Evolutionary conservation across 2,329 filamentous ascomycete species (phyloP), one percentile per base, ranked within the genome.

Genomic region (Acrocalymma vagum): DNA sequence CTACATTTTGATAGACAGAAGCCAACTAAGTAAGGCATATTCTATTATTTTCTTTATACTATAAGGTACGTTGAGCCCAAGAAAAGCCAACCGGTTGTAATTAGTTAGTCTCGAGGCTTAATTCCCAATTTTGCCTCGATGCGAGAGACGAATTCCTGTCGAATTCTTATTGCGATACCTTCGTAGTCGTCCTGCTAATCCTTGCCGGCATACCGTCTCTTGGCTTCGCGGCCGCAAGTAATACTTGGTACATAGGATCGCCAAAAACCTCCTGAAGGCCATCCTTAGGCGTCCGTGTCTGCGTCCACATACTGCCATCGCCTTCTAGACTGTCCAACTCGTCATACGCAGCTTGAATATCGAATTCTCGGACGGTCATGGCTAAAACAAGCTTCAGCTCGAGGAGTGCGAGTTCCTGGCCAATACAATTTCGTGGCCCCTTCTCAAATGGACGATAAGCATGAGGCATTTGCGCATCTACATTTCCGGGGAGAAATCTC

Each of bases 381-480:
- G 45, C 59, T 11, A 67, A 42, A 38, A 42, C 44, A 5, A 53
- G 40, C 24, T 53, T 55, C 14, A 58, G 38, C 30, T 59, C 55
- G 8, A 51, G 35, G 22, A 49, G 30, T 9, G 44, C 42, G 6
- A 62, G 33, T 9, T 49, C 51, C n/a, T 62, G 55, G 2, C 56
- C 56, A 5, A 60, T 47, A 23, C 59, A 60, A 25, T 53, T 51
- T 3, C 52, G 33, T 1, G 65, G 62, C 0, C 73, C 73, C 5
- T 59, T 44, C 24, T 74, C 69, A 38, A 76, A 77, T 0, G 71
- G 61, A 6, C 67, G 54, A 48, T 51, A 73, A 7, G 60, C 65
- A 1, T 51, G 33, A 3, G 41, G 23, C 11, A 35, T 46, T 3
- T 51, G 20, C 40, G 35, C 42, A n/a, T 52, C 39, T 1, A 16